These are phyloP conservation scores for Coemansia sp. DNA, from an alignment of 192 early-diverging fungal genomes.

Conservation along the genomic window DNA sequence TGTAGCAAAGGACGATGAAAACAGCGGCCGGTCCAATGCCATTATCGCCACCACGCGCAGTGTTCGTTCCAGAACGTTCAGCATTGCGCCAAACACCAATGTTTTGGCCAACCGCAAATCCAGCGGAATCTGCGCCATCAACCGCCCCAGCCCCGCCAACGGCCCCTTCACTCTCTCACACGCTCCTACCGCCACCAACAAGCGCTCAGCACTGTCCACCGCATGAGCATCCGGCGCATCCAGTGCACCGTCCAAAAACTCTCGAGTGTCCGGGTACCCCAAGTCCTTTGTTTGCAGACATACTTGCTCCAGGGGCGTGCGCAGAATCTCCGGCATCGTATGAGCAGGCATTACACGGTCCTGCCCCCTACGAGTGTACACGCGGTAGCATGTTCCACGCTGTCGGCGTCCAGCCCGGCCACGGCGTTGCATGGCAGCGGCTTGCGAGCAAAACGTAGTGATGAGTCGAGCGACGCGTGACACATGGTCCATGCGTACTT, in stretches of 20 bases:
- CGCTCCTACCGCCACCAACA: conserved; percentile 65
- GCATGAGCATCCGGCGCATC: conserved; percentile 64
- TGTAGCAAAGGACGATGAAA: not conserved
- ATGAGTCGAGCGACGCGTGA: conserved; percentile 64
- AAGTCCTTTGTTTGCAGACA: conserved; percentile 70
- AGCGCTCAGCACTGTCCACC: conserved; percentile 58
- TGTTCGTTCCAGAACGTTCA: conserved; percentile 71
- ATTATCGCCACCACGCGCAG: conserved; percentile 69
- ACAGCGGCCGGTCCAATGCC: conserved; percentile 27
- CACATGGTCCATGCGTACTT: conserved; percentile 54
- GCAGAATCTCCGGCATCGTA: conserved; percentile 73
- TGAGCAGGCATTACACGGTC: conserved; percentile 59
- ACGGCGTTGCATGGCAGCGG: conserved; percentile 64
- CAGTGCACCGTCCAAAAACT: conserved; percentile 60
- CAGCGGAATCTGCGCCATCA: conserved; percentile 69
- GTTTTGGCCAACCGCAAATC: conserved; percentile 81
- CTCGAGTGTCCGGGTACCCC: conserved; percentile 59
- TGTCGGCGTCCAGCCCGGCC: conserved; percentile 84
- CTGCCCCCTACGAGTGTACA: conserved; percentile 60
- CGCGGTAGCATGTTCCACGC: conserved; percentile 72
- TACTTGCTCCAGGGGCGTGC: conserved; percentile 82
- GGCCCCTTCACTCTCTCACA: conserved; percentile 46
- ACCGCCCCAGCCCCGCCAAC: conserved; percentile 68
- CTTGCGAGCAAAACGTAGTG: conserved; percentile 55
- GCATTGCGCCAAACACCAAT: conserved; percentile 70